phyloP scores from a whole-genome alignment of 2,329 filamentous ascomycete genomes.

The Cladophialophora exuberans region DNA sequence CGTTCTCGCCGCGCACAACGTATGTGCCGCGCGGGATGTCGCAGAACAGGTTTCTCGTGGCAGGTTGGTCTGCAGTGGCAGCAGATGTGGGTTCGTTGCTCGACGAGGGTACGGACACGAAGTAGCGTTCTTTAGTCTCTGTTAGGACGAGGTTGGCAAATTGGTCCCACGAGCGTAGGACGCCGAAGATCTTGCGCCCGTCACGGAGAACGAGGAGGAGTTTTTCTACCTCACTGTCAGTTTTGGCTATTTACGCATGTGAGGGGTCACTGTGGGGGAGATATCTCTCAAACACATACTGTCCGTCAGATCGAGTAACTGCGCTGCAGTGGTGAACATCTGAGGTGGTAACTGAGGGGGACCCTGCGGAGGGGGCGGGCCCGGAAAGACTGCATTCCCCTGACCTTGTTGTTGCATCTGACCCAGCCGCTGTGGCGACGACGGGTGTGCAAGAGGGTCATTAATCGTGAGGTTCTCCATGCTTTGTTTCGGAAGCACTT shows the following conservation, averaged over 20 bases:
- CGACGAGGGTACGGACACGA: constrained; percentile 46
- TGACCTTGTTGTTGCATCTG: constrained; percentile 27
- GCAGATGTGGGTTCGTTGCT: constrained; percentile 3
- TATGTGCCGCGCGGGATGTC: constrained; percentile 87
- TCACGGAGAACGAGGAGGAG: constrained; percentile 89
- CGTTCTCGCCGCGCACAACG: constrained; percentile 93
- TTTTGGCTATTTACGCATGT: neutral
- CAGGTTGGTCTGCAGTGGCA: neutral
- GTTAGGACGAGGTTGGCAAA: constrained; percentile 96
- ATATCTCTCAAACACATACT: constrained; percentile 63
- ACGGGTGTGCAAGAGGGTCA: constrained; percentile 29
- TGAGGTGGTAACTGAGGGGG: constrained; percentile 67
- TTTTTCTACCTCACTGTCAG: constrained; percentile 70
- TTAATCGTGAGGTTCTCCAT: constrained; percentile 38
- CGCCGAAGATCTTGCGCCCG: constrained; percentile 89
- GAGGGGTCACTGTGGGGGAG: neutral
- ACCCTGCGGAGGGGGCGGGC: constrained; percentile 38
- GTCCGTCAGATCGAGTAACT: constrained; percentile 93
- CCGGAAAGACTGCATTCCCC: constrained; percentile 23
- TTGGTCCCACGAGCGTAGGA: constrained; percentile 95
- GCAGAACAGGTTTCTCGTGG: constrained; percentile 70
- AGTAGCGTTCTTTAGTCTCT: constrained; percentile 87
- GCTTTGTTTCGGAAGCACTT: neutral
- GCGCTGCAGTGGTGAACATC: constrained; percentile 98
- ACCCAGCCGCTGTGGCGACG: constrained; percentile 17